Base-by-base conservation (phyloP, 768 basidiomycete species). In the Lyophyllum atratum region DNA sequence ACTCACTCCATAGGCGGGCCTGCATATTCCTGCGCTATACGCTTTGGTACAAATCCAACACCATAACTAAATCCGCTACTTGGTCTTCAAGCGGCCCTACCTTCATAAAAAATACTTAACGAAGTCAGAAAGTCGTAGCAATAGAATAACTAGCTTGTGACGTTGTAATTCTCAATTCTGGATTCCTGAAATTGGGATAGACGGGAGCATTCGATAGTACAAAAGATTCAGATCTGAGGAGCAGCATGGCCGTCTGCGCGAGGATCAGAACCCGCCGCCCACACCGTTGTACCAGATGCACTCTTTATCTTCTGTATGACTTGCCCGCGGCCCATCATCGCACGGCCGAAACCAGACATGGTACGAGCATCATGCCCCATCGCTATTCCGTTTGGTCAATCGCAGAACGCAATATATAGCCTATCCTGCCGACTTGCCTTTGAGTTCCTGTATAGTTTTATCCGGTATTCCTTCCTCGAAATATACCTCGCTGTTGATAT, bases 221-320 rank as follows among this genome's bases (percentile, higher is more conserved):
- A 14, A 37, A 37, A 4, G 19, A 10, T 19, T n/a, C 71, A 95
- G 53, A 95, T 93, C 67, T 97, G 93, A 17, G 88, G 84, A 17
- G 82, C 85, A 31, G 93, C 95, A 66, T 93, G 90, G 11, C 95
- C 95, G 70, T 96, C 95, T 17, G 82, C 90, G 28, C 95, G 84
- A 55, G 83, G 84, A 71, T 99, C 97, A 2, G 90, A 93, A 7
- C 95, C 96, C 22, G 92, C 96, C 1, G 92, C 95, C 97, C 97
- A 98, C 5, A 95, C 89, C 17, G 80, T 75, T 68, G 73, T 77
- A 12, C 92, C 91, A 28, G 85, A 84, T 47, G 73, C 74, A 68
- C 87, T 82, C 7, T 80, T 74, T n/a, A 92, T 70, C 70, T 83
- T 89, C 73, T 96, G 94, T 61, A 98, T 97, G 53, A 98, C 76